phyloP scores from a whole-genome alignment of 108 stramenopile species.

The Fragilariopsis cylindrus region DNA sequence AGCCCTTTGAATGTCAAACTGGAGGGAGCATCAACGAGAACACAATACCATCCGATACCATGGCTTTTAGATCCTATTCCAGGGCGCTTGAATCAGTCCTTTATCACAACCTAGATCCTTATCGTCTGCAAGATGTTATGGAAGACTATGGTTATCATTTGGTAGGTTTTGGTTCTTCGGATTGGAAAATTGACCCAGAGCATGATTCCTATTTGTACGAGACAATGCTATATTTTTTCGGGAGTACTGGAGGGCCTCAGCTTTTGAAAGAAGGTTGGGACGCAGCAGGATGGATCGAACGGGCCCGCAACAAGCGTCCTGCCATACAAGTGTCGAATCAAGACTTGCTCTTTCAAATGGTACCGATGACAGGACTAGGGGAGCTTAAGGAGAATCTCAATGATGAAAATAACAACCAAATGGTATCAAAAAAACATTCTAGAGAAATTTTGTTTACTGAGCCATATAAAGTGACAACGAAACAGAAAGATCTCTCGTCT shows the following conservation, averaged over 20 bases:
- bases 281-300: constrained; percentile 74
- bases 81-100: constrained; percentile 56
- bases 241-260: constrained; percentile 57
- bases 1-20: constrained; percentile 29
- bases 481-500: constrained; percentile 23
- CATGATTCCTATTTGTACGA: constrained; percentile 66
- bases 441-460: constrained; percentile 70
- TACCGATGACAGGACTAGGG: background rate
- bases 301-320: constrained; percentile 48
- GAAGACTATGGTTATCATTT: constrained; percentile 62
- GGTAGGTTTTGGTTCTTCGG: constrained; percentile 59
- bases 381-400: background rate
- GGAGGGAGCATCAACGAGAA: background rate
- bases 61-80: constrained; percentile 74
- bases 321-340: constrained; percentile 71
- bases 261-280: constrained; percentile 53
- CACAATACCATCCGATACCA: constrained; percentile 79
- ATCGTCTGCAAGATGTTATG: constrained; percentile 54
- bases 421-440: background rate
- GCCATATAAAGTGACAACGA: constrained; percentile 58
- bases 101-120: constrained; percentile 82
- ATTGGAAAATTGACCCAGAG: constrained; percentile 78
- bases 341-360: constrained; percentile 74
- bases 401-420: background rate
- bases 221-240: constrained; percentile 91